Evolutionary conservation across 208 protist genomes (phyloP), one percentile per base, ranked within the genome.

Genomic region (Histomonas meleagridis): DNA sequence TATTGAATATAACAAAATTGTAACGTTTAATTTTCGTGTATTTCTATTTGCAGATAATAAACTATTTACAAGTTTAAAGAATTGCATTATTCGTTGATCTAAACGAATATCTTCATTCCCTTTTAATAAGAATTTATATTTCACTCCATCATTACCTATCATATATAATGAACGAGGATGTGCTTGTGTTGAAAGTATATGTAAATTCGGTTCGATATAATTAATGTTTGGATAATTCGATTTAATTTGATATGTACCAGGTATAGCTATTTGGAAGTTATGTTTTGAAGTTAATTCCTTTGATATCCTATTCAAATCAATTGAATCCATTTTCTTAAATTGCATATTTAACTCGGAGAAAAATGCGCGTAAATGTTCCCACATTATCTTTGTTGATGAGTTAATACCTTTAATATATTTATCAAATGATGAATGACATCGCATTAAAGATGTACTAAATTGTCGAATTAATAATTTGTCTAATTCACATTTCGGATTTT

Each of bases 71-170:
- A 91, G 46, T 46, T 35, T 46, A 48, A 91, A 91, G 0, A 92
- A 46, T 35, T 92, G 62, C 62, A 92, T 92, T n/a, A 92, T 76
- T 70, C 90, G 21, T 28, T 92, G 60, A 70, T 92, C 90, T 26
- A 78, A 40, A 46, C 90, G 32, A 0, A 92, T 10, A 79, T 92
- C 90, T 92, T 92, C 90, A 70, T 92, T 69, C 53, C 90, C 90
- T 76, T 92, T 92, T 40, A 92, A 49, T 21, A 92, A 28, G 28
- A 92, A 92, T 43, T 53, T 55, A 38, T 55, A 40, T 5, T 57
- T 23, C 32, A 7, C 40, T 57, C 62, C 90, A 35, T 16, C 0
- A 40, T 21, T 60, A 32, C 60, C 90, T 0, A 92, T n/a, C 26
- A 92, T 72, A 40, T 57, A 43, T 23, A 92, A 16, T 1, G n/a